Evolutionary conservation across 805 yeast genomes (phyloP), one percentile per base, ranked within the genome.

Genomic region (Starmerella stellata): DNA sequence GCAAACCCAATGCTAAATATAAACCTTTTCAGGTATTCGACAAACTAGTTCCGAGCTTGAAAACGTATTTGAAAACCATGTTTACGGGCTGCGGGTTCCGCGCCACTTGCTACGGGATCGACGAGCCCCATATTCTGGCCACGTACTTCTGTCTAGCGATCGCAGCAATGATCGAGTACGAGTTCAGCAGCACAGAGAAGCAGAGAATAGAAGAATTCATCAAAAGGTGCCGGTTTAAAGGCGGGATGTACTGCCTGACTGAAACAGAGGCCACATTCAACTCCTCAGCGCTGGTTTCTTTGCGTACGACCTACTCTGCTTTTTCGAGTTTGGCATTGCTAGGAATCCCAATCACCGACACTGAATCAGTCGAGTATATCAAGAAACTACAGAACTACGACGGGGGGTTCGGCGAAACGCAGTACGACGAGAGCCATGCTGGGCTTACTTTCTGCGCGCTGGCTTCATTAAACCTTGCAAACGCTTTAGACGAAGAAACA

Each of bases 381-480:
- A 29, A 29, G 0, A 50, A 59, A 8, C 52, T 62, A 29, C 58
- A 64, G 24, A 38, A 44, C 7, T 65, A 57, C 47, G 73, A 69
- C 49, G 95, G 95, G 1, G 95, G 94, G 0, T 57, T 80, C 34
- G 78, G 85, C 4, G 66, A 68, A 19, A 34, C 44, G 5, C 55
- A 60, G 3, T 14, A 3, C 51, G 53, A 29, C 13, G 98, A 87
- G 55, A 64, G 83, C 2, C 95, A 87, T 58, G 74, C 82, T 5
- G 98, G 96, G 0, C 65, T 78, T 42, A 78, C 93, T 0, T 87
- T 72, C 51, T 85, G 95, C 58, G 94, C 79, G 0, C 49, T 85
- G 19, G 77, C 78, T 0, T 56, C 78, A 1, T 61, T 82, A 40
- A 51, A 54, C 25, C 47, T 79, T 31, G 48, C 65, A 4, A 60